phyloP scores from a whole-genome alignment of 495 filamentous ascomycete genomes.

The Hypoxylon lenormandii region DNA sequence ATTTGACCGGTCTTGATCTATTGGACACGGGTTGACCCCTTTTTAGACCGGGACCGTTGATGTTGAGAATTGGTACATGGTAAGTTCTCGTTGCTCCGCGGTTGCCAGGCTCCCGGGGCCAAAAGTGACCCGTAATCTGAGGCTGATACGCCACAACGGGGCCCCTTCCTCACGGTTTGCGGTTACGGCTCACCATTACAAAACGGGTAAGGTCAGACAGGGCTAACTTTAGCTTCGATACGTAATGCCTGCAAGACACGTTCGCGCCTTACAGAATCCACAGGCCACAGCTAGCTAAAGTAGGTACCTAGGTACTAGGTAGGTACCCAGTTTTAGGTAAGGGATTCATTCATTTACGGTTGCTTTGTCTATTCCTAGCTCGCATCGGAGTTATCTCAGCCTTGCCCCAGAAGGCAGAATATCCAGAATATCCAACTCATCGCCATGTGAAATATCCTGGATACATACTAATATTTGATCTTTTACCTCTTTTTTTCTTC shows the following conservation, averaged over 20 bases:
- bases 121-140: conserved; percentile 27
- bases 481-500: background rate
- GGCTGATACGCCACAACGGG: conserved; percentile 35
- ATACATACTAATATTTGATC: background rate
- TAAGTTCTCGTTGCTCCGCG: conserved; percentile 34
- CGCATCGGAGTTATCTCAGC: too few relatives aligned
- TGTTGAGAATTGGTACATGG: background rate
- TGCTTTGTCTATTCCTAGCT: too few relatives aligned
- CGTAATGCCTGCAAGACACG: conserved; percentile 30
- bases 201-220: background rate
- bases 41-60: conserved; percentile 13
- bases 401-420: too few relatives aligned
- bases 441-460: background rate
- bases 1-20: background rate
- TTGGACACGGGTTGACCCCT: background rate
- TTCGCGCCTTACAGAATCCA: background rate
- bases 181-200: conserved; percentile 3
- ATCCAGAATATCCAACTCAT: background rate
- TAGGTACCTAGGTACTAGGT: too few relatives aligned
- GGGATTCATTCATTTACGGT: too few relatives aligned
- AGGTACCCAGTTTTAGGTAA: too few relatives aligned
- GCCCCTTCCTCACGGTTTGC: conserved; percentile 8
- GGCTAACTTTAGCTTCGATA: conserved; percentile 22
- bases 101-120: conserved; percentile 34
- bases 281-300: too few relatives aligned